A percentile compares a stretch with the other conserved stretches of the same genome.
Evolutionary conservation across 371 early-diverging fungal species (phyloP).

Genomic region (Mortierella sp.): DNA sequence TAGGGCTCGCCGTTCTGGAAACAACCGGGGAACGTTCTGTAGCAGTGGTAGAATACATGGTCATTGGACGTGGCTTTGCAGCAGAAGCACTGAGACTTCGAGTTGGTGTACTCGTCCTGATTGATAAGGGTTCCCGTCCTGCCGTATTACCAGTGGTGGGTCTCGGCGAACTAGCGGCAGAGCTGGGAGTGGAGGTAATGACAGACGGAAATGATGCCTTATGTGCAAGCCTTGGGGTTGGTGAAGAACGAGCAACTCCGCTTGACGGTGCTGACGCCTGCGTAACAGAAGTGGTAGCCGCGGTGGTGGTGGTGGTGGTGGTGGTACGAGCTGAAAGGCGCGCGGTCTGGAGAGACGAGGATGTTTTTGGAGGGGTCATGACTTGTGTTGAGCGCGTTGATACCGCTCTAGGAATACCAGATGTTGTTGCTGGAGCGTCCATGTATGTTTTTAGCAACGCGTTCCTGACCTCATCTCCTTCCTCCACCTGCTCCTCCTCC

Average conservation of each 20-base stretch:
- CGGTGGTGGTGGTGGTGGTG: too few species aligned
- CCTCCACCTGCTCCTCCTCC: too few species aligned
- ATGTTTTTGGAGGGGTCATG: conserved; percentile 2
- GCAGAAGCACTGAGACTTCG: neutral
- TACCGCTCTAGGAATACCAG: conserved; percentile 9
- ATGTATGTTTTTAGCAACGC: neutral
- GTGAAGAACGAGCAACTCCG: too few species aligned
- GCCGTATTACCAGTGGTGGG: neutral
- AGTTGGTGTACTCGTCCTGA: conserved; percentile 10
- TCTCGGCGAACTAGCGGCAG: conserved; percentile 11
- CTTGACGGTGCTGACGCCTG: neutral
- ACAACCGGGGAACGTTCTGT: conserved; percentile 7
- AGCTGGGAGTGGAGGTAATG: conserved; percentile 1
- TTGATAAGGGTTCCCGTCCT: neutral
- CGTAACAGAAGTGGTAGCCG: neutral
- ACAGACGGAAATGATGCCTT: conserved; percentile 5
- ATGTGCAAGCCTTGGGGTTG: conserved; percentile 7
- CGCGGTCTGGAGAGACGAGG: too few species aligned
- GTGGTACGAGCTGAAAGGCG: too few species aligned
- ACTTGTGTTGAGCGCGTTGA: conserved; percentile 6
- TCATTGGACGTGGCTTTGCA: conserved; percentile 3
- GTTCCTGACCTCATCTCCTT: too few species aligned
- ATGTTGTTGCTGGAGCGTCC: conserved; percentile 10
- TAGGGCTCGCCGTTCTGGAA: conserved; percentile 15
- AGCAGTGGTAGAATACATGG: conserved; percentile 1